Evolutionary conservation across 2,329 filamentous ascomycete species (phyloP), one percentile per base, ranked within the genome.

Genomic region (Stenocarpella maydis): DNA sequence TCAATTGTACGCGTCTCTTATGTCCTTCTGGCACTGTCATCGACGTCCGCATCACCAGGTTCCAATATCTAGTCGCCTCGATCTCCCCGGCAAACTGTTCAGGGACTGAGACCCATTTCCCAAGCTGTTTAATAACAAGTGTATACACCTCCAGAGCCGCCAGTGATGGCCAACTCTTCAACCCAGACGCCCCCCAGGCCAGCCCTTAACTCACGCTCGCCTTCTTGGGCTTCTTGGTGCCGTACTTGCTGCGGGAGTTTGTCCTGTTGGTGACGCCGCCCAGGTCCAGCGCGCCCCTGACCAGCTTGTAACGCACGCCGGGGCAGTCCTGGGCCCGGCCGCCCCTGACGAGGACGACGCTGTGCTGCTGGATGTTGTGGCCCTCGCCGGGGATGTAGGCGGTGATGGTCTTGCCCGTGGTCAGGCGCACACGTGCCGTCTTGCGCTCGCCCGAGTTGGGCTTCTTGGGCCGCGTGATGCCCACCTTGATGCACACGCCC

Each of bases 301-400:
- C 93, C 76, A 98, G 84, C 81, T 97, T 94, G 80, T 99, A 99
- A 78, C 95, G 91, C 82, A 99, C 96, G 90, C 96, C 96, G 71
- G 96, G 96, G 84, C 96, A 99, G 90, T 99, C 96, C 87, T 98
- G 96, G 73, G 90, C 90, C 79, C 96, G 87, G 2, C 96, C 96
- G 69, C 96, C 96, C 74, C 96, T 87, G n/a, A 99, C 95, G 74
- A 98, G 85, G 68, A 99, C 96, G 55, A 99, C 96, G 76, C 92
- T 97, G 85, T 99, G 97, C 87, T 98, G 96, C 86, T 98, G 95
- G 74, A 98, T 95, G 81, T 98, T 99, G 83, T 99, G 96, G 60
- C 96, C 95, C 88, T 98, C 95, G 65, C 96, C 96, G 41, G 95
- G 94, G 77, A 99, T 98, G 84, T 98, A 98, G 31, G 93, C 93